Evolutionary conservation across 345 rosid genomes (phyloP), one percentile per base, ranked within the genome.

Genomic region (Conringia planisiliqua): DNA sequence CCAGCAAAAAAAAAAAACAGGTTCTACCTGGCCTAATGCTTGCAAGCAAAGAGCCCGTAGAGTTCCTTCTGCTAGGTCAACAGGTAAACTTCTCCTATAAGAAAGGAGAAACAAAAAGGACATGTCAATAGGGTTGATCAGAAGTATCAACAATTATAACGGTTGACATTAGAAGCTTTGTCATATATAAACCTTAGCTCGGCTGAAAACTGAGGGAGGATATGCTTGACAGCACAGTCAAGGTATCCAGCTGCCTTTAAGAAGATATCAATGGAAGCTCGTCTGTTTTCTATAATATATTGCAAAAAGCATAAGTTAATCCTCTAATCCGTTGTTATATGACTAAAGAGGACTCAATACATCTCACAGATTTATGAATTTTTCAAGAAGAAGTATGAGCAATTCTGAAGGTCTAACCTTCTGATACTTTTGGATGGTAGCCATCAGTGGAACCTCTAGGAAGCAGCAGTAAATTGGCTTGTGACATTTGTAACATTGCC

Each of bases 181-280:
- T 68, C 61, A 60, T 27, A 43, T 72, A 60, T 60, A 72, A 82
- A 96, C 99, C 99, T 90, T 71, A 78, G 75, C 69, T 86, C 92
- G 64, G 77, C 42, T 29, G 95, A 82, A 69, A 96, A 79, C 47
- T 92, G 96, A 63, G 99, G 99, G 26, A 92, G 86, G 67, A 92
- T 96, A 80, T 89, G 83, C 56, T 85, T 89, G 65, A 92, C 85
- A 63, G 98, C 99, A 81, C 89, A 92, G 77, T 96, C 99, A 72
- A 96, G 81, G 78, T 88, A 89, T 71, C 99, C 99, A 36, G 97
- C 96, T 44, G 98, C 99, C 86, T 89, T 90, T 82, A 96, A 81
- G 88, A 96, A 92, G 59, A 90, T 83, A 79, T 96, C 97, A 51
- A 96, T 52, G 0, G 97, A 85, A 42, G 92, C 91, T 75, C 93